Conservation (phyloP, 73 alveolate species). For the Paramecium caudatum region DNA sequence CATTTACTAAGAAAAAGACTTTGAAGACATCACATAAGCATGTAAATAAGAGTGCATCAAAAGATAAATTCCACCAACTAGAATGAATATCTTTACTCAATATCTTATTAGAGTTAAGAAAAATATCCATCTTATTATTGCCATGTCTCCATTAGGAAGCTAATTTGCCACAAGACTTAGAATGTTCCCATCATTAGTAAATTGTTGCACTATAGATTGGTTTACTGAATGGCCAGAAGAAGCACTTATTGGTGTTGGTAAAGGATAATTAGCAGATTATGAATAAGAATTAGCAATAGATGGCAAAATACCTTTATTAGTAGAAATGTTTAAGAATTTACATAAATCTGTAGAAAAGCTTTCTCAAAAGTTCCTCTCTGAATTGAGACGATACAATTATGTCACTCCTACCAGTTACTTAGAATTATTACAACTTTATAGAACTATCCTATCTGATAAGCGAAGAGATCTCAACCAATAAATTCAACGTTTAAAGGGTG, state of each 20-base stretch:
- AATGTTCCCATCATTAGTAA: constrained; percentile 98
- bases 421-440: constrained; percentile 95
- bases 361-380: constrained; percentile 59
- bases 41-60: constrained; percentile 72
- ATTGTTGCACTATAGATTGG: constrained; percentile 99
- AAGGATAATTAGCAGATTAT: constrained; percentile 84
- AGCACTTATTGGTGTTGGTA: constrained; percentile 89
- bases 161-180: constrained; percentile 97
- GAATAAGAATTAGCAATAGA: constrained; percentile 83
- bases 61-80: constrained; percentile 70
- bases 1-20: constrained; percentile 85
- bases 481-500: constrained; percentile 93
- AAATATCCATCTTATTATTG: constrained; percentile 98
- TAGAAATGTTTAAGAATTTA: constrained; percentile 83
- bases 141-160: constrained; percentile 99
- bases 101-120: constrained; percentile 92
- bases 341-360: constrained; percentile 88
- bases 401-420: constrained; percentile 97
- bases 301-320: constrained; percentile 76
- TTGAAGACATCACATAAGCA: constrained; percentile 71
- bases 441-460: constrained; percentile 85
- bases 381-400: constrained; percentile 86
- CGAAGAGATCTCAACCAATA: constrained; percentile 89
- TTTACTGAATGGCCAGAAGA: constrained; percentile 98
- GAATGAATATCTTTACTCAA: constrained; percentile 74